Evolutionary conservation across 2,329 filamentous ascomycete genomes (phyloP).

Genomic region (Xylaria multiplex): DNA sequence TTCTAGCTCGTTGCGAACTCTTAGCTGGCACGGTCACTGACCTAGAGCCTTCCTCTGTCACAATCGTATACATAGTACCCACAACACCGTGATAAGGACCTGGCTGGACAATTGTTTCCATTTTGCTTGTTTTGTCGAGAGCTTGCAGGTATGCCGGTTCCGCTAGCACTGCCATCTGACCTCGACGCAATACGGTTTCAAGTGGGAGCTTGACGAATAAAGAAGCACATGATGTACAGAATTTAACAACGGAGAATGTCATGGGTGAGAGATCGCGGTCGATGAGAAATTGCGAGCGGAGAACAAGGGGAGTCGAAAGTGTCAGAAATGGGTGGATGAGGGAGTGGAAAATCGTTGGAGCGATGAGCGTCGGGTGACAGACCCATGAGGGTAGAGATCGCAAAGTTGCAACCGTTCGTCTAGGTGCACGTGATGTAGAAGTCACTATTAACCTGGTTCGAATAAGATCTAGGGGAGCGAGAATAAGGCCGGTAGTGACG

Average conservation of each 20-base stretch:
- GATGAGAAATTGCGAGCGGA: conserved; percentile 85
- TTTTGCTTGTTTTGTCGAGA: conserved; percentile 55
- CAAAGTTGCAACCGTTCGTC: conserved; percentile 81
- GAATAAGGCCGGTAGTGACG: conserved; percentile 78
- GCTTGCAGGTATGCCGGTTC: conserved; percentile 63
- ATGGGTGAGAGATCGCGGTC: conserved; percentile 84
- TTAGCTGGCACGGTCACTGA: conserved; percentile 53
- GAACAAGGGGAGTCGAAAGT: conserved; percentile 82
- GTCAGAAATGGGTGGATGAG: conserved; percentile 85
- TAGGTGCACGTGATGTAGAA: conserved; percentile 76
- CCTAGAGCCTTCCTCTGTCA: conserved; percentile 80
- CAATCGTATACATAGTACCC: conserved; percentile 91
- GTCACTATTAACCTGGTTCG: conserved; percentile 90
- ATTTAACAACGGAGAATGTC: conserved; percentile 83
- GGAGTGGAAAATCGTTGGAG: conserved; percentile 88
- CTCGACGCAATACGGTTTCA: conserved; percentile 89
- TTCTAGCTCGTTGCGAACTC: conserved; percentile 45
- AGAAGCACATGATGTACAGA: conserved; percentile 81
- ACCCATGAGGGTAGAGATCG: conserved; percentile 81
- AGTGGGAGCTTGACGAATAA: conserved; percentile 88
- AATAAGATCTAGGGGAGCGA: conserved; percentile 89
- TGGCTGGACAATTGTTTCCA: conserved; percentile 81
- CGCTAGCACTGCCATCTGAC: conserved; percentile 79
- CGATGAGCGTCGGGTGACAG: conserved; percentile 74
- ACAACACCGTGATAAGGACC: conserved; percentile 86